Evolutionary conservation across 1,139 yeast species (phyloP), one percentile per base, ranked within the genome.

Genomic region (Taphrina communis): DNA sequence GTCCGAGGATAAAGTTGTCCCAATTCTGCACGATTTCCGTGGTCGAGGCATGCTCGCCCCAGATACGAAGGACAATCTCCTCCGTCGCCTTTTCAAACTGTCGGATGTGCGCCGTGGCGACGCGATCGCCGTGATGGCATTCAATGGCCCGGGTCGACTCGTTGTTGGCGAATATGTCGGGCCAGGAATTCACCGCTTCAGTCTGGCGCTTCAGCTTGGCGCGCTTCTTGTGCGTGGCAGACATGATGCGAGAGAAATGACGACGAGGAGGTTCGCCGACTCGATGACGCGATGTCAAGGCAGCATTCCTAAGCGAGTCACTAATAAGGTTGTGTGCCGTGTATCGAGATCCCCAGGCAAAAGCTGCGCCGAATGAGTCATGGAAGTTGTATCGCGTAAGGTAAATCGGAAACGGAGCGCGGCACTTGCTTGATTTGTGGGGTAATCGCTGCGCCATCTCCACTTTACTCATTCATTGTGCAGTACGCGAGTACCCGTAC

Each of bases 1-100:
- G 25, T 12, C 50, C 60, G 50, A 56, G 60, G 8, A 56, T 56
- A n/a, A 56, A 56, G 50, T 56, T 38, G 60, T 56, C 60, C 60
- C 60, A 56, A 41, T 56, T 39, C 36, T 41, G 36, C 7, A 56
- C 60, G 14, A 56, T 41, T 8, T 38, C 48, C 36, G 60, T 39
- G 46, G 60, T 56, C 19, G 60, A 56, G 19, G 60, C 48, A 19
- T 56, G 6, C 12, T 14, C 31, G 31, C 60, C 60, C 60, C 60
- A 56, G 25, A 56, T 39, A 8, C 38, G 31, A 3, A 17, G 35
- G 46, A 56, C 60, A 36, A 56, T 56, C 36, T 56, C 48, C 17
- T 41, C 48, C n/a, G 60, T 56, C 2, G 60, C 60, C 14, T 17
- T 14, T 35, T 56, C 60, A 31, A 56, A 56, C 1, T 21, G 48